These are phyloP conservation scores for Mortierella antarctica DNA, from an alignment of 192 early-diverging fungal genomes.

Conservation along the genomic window DNA sequence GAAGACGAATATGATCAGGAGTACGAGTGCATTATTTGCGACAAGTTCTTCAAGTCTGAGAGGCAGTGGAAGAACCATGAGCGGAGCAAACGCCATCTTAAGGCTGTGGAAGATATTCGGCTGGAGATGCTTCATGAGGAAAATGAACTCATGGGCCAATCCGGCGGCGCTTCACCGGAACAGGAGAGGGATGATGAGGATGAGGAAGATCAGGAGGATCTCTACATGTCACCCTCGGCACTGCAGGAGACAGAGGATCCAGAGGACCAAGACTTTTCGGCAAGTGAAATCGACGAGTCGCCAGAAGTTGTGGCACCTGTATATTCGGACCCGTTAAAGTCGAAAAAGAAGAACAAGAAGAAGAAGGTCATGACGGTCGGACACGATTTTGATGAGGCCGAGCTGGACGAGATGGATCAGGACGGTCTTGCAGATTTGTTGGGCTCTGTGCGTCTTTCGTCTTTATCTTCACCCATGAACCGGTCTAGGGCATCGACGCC, in stretches of 20 bases:
- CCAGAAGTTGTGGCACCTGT: constrained; percentile 26
- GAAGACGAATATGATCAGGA: constrained; percentile 67
- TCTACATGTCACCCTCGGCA: constrained; percentile 26
- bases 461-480: constrained; percentile 34
- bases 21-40: constrained; percentile 87
- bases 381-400: constrained; percentile 25
- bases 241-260: not conserved
- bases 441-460: constrained; percentile 34
- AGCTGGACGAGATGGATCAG: constrained; percentile 39
- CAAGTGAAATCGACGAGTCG: constrained; percentile 59
- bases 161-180: not conserved
- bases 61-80: constrained; percentile 89
- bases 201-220: constrained; percentile 43
- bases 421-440: constrained; percentile 41
- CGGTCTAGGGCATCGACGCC: constrained; percentile 39
- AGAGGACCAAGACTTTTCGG: not conserved
- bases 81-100: constrained; percentile 86
- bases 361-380: constrained; percentile 55
- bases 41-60: constrained; percentile 87
- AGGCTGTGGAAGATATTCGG: constrained; percentile 79
- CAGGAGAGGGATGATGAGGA: constrained; percentile 11
- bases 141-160: constrained; percentile 33
- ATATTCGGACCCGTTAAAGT: constrained; percentile 24
- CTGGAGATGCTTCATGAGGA: constrained; percentile 83
- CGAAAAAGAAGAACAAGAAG: constrained; percentile 63